Base-by-base conservation (phyloP, 2,329 filamentous ascomycete genomes). In the Botrytis pseudocinerea region DNA sequence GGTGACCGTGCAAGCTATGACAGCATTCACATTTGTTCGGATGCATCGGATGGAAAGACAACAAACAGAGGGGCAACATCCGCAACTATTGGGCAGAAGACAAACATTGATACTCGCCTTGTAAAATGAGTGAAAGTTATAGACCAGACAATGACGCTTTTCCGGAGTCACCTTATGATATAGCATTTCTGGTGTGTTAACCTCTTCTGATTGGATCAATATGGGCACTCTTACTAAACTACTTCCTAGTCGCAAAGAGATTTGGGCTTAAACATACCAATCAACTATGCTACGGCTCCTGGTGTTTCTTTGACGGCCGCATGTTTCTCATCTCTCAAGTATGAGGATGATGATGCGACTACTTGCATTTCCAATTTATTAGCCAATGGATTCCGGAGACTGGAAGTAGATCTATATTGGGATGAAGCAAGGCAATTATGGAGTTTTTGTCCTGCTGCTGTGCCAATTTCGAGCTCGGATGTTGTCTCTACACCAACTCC, bases 331-430 rank as follows among this genome's bases (percentile, higher is more conserved):
- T 77, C 84, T 72, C 82, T 83, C 10, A 81, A 83, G n/a, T 91
- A 87, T 79, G 85, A 88, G 75, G 83, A 86, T 77, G 80, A 82
- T 42, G 83, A 83, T 5, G 84, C 85, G 25, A 82, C 83, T 54
- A 84, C 83, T 38, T 92, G 90, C 80, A 82, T 92, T 51, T 91
- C 89, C 7, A 91, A 91, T 79, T 83, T 92, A 1, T 82, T 92
- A 42, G 85, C 86, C 0, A 81, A 86, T n/a, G 88, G 88, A 8
- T 91, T 89, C 77, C 84, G 85, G 57, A 84, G 87, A 62, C 84
- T 91, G 63, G 81, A 87, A 61, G 80, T 91, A 42, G 90, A 92
- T 79, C 77, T 91, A 20, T 92, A 90, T 78, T 92, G 90, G 90
- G 89, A 91, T 75, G 78, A 84, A 38, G 83, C 81, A 44, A 83